Base-by-base conservation (phyloP, 78 protist species). In the Dictyostelium capitatum region DNA sequence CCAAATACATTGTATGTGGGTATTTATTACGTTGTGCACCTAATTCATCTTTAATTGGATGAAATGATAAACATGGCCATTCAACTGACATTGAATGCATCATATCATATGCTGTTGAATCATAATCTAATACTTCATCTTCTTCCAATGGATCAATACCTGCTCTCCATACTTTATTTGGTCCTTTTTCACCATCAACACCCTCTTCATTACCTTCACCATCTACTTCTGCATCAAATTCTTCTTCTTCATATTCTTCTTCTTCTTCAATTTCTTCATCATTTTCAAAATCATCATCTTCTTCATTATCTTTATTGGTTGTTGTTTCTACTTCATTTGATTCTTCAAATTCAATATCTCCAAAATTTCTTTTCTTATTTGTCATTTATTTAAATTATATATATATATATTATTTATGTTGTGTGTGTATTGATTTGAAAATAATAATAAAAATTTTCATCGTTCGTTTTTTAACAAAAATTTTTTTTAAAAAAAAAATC, bases 1-100 rank as follows among this genome's bases (percentile, higher is more conserved):
- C 97, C 3, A 69, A 37, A 79, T 95, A 96, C 65, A 82, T 64
- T 32, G 98, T 91, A 62, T 69, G 83, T 28, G 98, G 99, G 72
- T 72, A 97, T 43, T 75, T 78, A 17, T 82, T 95, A 30, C 98
- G 84, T 50, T 32, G n/a, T 3, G 37, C 64, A 54, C 99, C 99
- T 11, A 97, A 92, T 28, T 11, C 50, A 85, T 98, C 98, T 25
- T 43, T 74, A 47, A 98, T 23, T 70, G 98, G 91, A 23, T 96
- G 99, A 41, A 98, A 98, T 11, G 90, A 23, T 20, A 98, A 73
- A 89, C 98, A 96, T 8, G 99, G 99, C 98, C 98, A 98, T 77
- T 98, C 99, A 15, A 83, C 56, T 23, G 50, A 57, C 69, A 98
- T 47, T 32, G 53, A 20, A 57, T 96, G 98, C 80, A 97, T 90